Evolutionary conservation across 1,139 yeast species (phyloP).

Genomic region (Kluyveromyces marxianus): DNA sequence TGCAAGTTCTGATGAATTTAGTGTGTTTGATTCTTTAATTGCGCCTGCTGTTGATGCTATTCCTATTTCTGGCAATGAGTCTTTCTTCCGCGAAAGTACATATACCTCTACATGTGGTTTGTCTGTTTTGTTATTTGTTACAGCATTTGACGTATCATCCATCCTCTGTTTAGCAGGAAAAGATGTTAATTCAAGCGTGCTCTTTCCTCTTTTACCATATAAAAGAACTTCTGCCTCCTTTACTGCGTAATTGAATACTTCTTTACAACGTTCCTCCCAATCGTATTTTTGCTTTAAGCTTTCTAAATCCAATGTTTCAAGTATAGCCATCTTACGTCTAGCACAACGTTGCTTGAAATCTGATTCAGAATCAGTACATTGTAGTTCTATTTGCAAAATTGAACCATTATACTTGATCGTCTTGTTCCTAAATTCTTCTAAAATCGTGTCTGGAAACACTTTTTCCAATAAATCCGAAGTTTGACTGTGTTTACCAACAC

Average conservation of each 20-base stretch:
- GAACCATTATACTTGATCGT: background rate
- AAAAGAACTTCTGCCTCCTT: conserved; percentile 65
- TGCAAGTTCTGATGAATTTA: background rate
- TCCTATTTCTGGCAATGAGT: too few species aligned
- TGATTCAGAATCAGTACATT: conserved; percentile 29
- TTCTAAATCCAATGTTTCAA: conserved; percentile 41
- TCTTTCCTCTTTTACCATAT: conserved; percentile 57
- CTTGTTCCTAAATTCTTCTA: conserved; percentile 26
- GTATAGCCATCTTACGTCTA: conserved; percentile 56
- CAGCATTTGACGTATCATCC: too few species aligned
- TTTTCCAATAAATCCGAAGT: conserved; percentile 66
- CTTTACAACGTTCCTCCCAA: conserved; percentile 68
- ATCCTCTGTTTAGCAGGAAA: too few species aligned
- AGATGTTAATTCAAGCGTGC: conserved; percentile 16
- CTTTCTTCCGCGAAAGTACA: too few species aligned
- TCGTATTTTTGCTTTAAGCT: conserved; percentile 55
- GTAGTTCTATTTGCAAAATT: conserved; percentile 18
- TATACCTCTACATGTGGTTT: too few species aligned
- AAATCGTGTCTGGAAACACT: conserved; percentile 64
- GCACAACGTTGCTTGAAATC: conserved; percentile 44
- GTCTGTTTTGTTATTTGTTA: too few species aligned
- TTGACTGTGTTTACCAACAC: background rate
- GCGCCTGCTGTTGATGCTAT: too few species aligned
- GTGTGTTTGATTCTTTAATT: too few species aligned
- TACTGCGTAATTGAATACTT: conserved; percentile 67